Percentiles rank a stretch among this genome's conserved stretches.
Conservation (phyloP, 202 grass and related monocot species). For the Hordeum pubiflorum region DNA sequence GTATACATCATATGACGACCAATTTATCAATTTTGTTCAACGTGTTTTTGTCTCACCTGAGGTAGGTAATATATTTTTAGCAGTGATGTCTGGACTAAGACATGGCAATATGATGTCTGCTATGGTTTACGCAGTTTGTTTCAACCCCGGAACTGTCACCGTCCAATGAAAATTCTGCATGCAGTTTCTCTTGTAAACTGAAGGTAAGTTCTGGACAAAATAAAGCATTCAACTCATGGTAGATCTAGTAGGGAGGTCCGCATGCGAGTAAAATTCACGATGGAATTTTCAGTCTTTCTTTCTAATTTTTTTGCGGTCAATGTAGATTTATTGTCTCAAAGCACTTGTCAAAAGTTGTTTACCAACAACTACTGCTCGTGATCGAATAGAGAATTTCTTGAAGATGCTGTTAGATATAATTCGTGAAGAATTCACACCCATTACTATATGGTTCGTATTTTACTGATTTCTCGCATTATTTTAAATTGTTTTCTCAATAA, state of each 20-base stretch:
- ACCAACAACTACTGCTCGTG: slow-evolving; percentile 30
- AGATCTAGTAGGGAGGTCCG: slow-evolving; percentile 4
- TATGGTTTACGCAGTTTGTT: slow-evolving; percentile 43
- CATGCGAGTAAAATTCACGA: slow-evolving; percentile 12
- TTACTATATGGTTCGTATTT: slow-evolving; percentile 44
- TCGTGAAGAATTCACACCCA: slow-evolving; percentile 51
- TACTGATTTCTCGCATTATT: slow-evolving; percentile 1
- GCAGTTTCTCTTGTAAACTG: slow-evolving; percentile 75
- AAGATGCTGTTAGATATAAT: slow-evolving; percentile 64
- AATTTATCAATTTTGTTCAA: slow-evolving; percentile 49
- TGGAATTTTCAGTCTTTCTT: neutral
- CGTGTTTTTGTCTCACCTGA: slow-evolving; percentile 59
- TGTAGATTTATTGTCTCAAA: slow-evolving; percentile 89
- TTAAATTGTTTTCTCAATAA: neutral
- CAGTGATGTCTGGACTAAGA: slow-evolving; percentile 5
- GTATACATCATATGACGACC: slow-evolving; percentile 42
- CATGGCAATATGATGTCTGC: neutral
- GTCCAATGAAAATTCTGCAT: slow-evolving; percentile 32
- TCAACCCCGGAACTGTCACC: slow-evolving; percentile 38
- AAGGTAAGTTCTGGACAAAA: slow-evolving; percentile 49
- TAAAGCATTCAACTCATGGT: slow-evolving; percentile 13
- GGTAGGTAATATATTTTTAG: slow-evolving; percentile 45
- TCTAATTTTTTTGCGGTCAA: neutral
- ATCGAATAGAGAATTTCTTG: slow-evolving; percentile 51
- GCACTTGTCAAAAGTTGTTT: slow-evolving; percentile 72